Percentiles rank a stretch among this genome's conserved stretches.
Conservation (phyloP, 768 basidiomycete species). For the Rhodotorula babjevae region DNA sequence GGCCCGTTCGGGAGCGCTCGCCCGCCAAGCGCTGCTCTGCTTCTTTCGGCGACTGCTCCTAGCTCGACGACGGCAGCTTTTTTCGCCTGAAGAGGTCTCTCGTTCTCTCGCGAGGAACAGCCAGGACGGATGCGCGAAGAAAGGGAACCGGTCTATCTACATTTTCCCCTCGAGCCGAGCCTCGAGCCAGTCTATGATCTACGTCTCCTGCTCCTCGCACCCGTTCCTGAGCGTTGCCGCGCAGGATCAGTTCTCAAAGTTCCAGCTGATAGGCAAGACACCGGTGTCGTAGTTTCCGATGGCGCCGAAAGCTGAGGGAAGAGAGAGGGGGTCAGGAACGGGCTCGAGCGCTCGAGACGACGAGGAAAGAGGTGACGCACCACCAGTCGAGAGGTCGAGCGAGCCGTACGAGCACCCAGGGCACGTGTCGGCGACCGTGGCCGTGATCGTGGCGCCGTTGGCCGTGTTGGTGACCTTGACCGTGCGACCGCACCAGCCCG, state of each 20-base stretch:
- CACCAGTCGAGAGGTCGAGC: not conserved
- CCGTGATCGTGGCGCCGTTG: constrained; percentile 34
- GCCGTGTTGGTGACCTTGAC: constrained; percentile 31
- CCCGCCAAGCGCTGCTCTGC: not conserved
- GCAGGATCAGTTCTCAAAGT: too few relatives aligned
- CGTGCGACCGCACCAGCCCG: constrained; percentile 30
- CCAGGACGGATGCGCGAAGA: not conserved
- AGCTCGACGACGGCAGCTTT: too few relatives aligned
- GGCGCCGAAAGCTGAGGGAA: not conserved
- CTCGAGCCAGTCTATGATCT: not conserved
- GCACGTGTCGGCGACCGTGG: constrained; percentile 32
- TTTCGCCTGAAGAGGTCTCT: too few relatives aligned
- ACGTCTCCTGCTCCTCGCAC: not conserved
- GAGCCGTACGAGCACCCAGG: not conserved
- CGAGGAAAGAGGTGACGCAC: not conserved
- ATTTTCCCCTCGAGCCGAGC: not conserved
- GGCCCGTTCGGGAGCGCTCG: too few relatives aligned
- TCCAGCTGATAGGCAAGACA: not conserved
- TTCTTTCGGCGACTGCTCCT: too few relatives aligned
- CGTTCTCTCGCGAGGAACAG: not conserved
- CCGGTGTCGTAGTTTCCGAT: not conserved
- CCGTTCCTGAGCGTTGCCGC: too few relatives aligned
- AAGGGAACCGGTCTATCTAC: not conserved
- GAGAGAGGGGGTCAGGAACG: too few relatives aligned
- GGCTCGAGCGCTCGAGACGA: not conserved